Base-by-base conservation (phyloP, 192 early-diverging fungal genomes). In the Pecoramyces ruminantium region DNA sequence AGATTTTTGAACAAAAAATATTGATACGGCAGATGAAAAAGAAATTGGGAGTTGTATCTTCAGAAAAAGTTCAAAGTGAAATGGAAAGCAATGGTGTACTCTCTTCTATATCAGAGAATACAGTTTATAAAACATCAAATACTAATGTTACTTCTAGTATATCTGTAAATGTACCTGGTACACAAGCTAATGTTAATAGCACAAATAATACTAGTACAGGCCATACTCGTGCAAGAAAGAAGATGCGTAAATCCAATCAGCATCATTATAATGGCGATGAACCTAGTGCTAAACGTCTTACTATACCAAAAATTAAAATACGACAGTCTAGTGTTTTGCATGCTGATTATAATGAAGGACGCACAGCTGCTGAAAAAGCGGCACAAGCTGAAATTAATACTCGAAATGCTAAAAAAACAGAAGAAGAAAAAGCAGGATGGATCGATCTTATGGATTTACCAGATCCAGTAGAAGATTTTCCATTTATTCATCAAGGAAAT, bases 401-500 rank as follows among this genome's bases (percentile, higher is more conserved):
- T 28, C 86, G 86, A 21, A 91, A 92, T 77, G 81, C 91, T 2
- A 87, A 89, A 39, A 85, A 85, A 78, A 86, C 86, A 81, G 86
- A 88, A 79, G 84, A 88, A 77, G 79, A 89, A 28, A 91, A 95
- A 78, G 86, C 87, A 77, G 90, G 91, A 14, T 92, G 87, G 86
- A 84, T 92, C 77, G 93, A 95, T 83, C 80, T 88, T 28, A 93
- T 92, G 29, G 92, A 92, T 85, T 92, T 93, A 90, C 79, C 28
- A 81, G 29, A 40, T 21, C 78, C 79, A 78, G 27, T 38, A 40
- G 29, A 29, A 79, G 13, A 80, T 79, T 5, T 13, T 78, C 25
- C 82, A 38, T 42, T n/a, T 84, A 29, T 80, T 28, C 34, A 77
- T 28, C 51, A 29, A 38, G 38, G 30, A 67, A 86, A 67, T 87